These are phyloP conservation scores for Beta corolliflora DNA, from an alignment of 179 eudicot species.

Conservation along the genomic window DNA sequence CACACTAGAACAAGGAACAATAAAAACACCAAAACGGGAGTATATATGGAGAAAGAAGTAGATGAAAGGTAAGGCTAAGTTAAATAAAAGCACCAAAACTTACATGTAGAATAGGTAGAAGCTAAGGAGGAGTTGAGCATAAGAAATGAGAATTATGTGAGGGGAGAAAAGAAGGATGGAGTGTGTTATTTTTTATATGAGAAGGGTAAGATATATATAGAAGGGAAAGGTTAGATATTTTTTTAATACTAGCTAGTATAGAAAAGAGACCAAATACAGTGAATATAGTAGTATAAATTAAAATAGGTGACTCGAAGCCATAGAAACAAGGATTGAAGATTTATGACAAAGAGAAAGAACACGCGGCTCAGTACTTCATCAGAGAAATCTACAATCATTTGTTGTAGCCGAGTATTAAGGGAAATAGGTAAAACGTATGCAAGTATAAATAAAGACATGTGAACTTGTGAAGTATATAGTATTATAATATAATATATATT, in stretches of 20 bases:
- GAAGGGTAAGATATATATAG: background rate
- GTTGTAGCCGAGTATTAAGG: background rate
- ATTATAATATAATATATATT: too few relatives aligned
- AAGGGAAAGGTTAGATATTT: background rate
- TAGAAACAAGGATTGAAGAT: slow-evolving; percentile 11
- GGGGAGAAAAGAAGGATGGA: background rate
- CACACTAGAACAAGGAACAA: background rate
- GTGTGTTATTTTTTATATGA: too few relatives aligned
- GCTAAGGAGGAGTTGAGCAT: background rate
- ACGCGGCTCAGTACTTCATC: slow-evolving; percentile 27
- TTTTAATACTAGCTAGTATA: background rate
- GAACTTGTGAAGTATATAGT: too few relatives aligned
- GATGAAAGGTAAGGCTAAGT: too few relatives aligned
- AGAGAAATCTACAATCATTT: background rate
- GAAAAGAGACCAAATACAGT: background rate
- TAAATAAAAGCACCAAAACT: background rate
- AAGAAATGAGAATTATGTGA: background rate
- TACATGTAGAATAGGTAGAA: background rate
- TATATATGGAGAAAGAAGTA: too few relatives aligned
- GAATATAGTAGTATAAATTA: background rate
- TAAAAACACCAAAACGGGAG: background rate
- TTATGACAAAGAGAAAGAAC: slow-evolving; percentile 28
- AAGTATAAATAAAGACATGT: too few relatives aligned
- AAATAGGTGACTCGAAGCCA: background rate
- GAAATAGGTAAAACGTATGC: background rate